Evolutionary conservation across 495 filamentous ascomycete species (phyloP), one percentile per base, ranked within the genome.

Genomic region (Aspergillus funiculosus): DNA sequence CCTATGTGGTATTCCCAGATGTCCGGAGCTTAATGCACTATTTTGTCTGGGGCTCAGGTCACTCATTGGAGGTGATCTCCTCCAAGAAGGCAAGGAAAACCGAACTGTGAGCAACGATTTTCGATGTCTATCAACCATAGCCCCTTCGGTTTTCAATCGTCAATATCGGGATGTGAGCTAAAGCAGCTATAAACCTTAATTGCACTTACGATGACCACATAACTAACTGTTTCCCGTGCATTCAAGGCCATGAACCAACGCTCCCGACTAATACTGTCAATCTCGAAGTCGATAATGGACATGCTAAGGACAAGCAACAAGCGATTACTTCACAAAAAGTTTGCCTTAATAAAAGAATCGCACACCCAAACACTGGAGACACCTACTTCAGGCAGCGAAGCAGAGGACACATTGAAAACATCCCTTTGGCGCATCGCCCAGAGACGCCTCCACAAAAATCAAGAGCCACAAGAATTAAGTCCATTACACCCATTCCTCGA

Each of bases 161-260:
- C 43, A 53, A n/a, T 69, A 71, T 39, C 54, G 48, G 25, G 56
- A 69, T 32, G 71, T 73, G 42, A 52, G 46, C 14, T 24, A 17
- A 10, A 14, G 19, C 43, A 39, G 34, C 40, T 22, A 3, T 2
- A 26, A 19, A 17, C 34, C 4, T 26, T 5, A 3, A 7, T 10
- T 6, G 2, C 14, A 17, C 3, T 34, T 8, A 10, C 10, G 24
- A 20, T 35, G 10, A 41, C 9, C 14, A 25, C 10, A n/a, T 26
- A 19, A 26, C 50, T 51, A 25, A 52, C 22, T 50, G 5, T 6
- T 36, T 4, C 15, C 32, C n/a, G n/a, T n/a, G n/a, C n/a, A n/a
- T n/a, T 4, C 18, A 34, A 73, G 72, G 64, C 64, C 14, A 62
- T 73, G 48, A 62, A 61, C 15, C 66, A 69, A 42, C 52, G 72